These are phyloP conservation scores for Tricholoma flavovirens DNA, from an alignment of 768 basidiomycete genomes.

Conservation along the genomic window DNA sequence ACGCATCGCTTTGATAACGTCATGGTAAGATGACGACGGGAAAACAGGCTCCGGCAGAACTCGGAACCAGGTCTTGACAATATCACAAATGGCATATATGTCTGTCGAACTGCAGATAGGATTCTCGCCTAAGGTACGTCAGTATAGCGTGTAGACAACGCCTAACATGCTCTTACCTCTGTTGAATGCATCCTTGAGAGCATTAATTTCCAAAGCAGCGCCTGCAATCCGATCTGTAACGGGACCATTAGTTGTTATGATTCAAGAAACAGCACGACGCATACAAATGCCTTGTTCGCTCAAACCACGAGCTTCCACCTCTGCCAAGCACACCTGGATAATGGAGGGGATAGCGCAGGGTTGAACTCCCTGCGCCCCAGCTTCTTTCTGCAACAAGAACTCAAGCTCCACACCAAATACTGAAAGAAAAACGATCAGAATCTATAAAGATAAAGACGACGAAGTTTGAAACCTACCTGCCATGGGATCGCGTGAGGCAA, in stretches of 20 bases:
- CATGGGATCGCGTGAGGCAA: slow-evolving; percentile 62
- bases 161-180: slow-evolving; percentile 36
- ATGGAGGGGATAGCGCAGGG: slow-evolving; percentile 61
- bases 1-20: slow-evolving; percentile 72
- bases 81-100: slow-evolving; percentile 77
- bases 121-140: slow-evolving; percentile 41
- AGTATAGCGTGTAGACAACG: neutral
- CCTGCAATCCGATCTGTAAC: slow-evolving; percentile 76
- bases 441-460: no score
- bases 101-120: slow-evolving; percentile 59
- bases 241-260: neutral
- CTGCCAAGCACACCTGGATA: slow-evolving; percentile 58
- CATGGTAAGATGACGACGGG: slow-evolving; percentile 60
- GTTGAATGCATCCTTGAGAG: slow-evolving; percentile 71
- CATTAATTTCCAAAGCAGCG: slow-evolving; percentile 61
- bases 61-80: slow-evolving; percentile 84
- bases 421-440: slow-evolving; percentile 20
- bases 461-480: slow-evolving; percentile 47
- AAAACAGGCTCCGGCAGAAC: slow-evolving; percentile 77
- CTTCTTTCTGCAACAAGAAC: slow-evolving; percentile 63
- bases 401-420: slow-evolving; percentile 77
- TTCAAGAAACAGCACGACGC: slow-evolving; percentile 16
- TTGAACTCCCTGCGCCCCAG: slow-evolving; percentile 38
- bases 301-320: slow-evolving; percentile 72
- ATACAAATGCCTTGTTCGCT: slow-evolving; percentile 80